phyloP scores from a whole-genome alignment of 2,329 filamentous ascomycete genomes.

The Graphilbum ipis-grandicollis region DNA sequence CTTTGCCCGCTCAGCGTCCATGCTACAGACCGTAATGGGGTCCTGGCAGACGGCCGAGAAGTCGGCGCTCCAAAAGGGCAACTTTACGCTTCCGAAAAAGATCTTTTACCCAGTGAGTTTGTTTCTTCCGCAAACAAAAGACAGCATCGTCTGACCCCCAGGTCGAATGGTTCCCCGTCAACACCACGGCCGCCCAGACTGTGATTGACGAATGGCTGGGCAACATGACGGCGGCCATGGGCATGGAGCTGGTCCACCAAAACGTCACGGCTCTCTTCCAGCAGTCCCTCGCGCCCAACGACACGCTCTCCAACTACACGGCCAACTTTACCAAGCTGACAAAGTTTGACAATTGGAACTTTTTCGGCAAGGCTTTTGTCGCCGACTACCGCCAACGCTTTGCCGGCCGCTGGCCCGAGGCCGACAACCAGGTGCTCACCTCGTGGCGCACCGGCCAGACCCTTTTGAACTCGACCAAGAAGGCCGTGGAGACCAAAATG shows the following conservation, averaged over 20 bases:
- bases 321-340: slow-evolving; percentile 1
- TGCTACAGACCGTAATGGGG: slow-evolving; percentile 2
- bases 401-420: slow-evolving; percentile 1
- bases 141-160: neutral
- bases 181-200: slow-evolving; percentile 1
- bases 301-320: slow-evolving; percentile 1
- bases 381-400: slow-evolving; percentile 1
- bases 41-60: slow-evolving; percentile 2
- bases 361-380: slow-evolving; percentile 2
- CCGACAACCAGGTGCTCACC: slow-evolving; percentile 1
- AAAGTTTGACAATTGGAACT: slow-evolving; percentile 3
- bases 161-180: slow-evolving; percentile 2
- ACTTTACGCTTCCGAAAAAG: slow-evolving; percentile 2
- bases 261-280: slow-evolving; percentile 2
- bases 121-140: neutral
- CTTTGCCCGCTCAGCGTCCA: neutral
- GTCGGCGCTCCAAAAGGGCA: neutral
- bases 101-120: slow-evolving; percentile 1
- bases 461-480: neutral
- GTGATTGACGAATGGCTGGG: slow-evolving; percentile 1
- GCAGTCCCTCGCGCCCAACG: neutral
- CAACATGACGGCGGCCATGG: slow-evolving; percentile 2
- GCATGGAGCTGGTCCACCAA: slow-evolving; percentile 2
- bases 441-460: neutral
- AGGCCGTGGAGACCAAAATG: neutral